Evolutionary conservation across 768 basidiomycete genomes (phyloP).

Genomic region (Nidula microcarpa): DNA sequence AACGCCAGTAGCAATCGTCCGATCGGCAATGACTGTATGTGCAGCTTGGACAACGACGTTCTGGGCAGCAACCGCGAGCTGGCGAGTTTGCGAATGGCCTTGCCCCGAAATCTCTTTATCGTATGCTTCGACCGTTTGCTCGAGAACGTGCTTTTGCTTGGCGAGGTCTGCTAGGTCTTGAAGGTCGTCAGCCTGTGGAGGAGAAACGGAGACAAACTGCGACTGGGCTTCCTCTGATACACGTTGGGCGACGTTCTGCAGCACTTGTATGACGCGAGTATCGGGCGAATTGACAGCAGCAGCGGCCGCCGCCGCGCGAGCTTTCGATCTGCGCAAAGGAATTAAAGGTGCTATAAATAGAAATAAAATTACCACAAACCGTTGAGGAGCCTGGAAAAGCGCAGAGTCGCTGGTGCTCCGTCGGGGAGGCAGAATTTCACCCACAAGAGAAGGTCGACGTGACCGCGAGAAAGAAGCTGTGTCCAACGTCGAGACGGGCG

Average conservation of each 20-base stretch:
- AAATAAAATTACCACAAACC: conserved; percentile 19
- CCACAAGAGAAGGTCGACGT: conserved; percentile 38
- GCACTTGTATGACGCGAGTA: conserved; percentile 72
- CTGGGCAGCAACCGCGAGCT: conserved; percentile 74
- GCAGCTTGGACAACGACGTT: conserved; percentile 82
- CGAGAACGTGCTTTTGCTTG: conserved; percentile 79
- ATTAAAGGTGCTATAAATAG: background rate
- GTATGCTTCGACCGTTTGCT: conserved; percentile 68
- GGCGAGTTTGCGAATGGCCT: conserved; percentile 45
- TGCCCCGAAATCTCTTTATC: conserved; percentile 65
- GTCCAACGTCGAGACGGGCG: conserved; percentile 52
- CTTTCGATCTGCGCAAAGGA: conserved; percentile 16
- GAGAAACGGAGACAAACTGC: conserved; percentile 53
- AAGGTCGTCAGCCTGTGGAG: conserved; percentile 23
- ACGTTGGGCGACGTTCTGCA: conserved; percentile 74
- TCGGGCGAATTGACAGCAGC: conserved; percentile 33
- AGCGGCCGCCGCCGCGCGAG: conserved; percentile 20
- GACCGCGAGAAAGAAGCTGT: conserved; percentile 34
- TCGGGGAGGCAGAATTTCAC: conserved; percentile 29
- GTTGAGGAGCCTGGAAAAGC: conserved; percentile 35
- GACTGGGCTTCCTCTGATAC: conserved; percentile 73
- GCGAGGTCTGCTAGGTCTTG: conserved; percentile 62
- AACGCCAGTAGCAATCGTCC: conserved; percentile 35
- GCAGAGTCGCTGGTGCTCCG: conserved; percentile 47
- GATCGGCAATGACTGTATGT: conserved; percentile 55